phyloP scores from a whole-genome alignment of 1,284 basidiomycete genomes.

The Fomitopsis palustris region DNA sequence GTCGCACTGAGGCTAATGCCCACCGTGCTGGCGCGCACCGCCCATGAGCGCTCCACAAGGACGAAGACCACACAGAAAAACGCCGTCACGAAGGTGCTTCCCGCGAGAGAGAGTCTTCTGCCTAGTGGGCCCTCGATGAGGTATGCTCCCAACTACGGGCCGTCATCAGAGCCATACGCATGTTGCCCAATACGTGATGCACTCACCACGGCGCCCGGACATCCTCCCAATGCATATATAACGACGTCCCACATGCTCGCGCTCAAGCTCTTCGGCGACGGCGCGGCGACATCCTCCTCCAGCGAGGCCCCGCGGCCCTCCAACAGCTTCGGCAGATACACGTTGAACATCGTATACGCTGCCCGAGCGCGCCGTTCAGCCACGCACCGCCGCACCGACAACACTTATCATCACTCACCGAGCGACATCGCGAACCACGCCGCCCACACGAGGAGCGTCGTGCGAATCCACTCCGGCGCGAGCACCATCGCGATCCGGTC shows the following conservation, averaged over 20 bases:
- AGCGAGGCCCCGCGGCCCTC: conserved; percentile 48
- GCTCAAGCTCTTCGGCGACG: conserved; percentile 47
- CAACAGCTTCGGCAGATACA: conserved; percentile 88
- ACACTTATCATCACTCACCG: conserved; percentile 44
- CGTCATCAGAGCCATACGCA: background rate
- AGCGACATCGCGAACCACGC: conserved; percentile 82
- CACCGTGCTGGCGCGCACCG: conserved; percentile 75
- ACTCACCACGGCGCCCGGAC: conserved; percentile 81
- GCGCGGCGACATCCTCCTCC: conserved; percentile 18
- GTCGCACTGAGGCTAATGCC: conserved; percentile 82
- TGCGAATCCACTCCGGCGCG: conserved; percentile 77
- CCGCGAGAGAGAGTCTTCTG: conserved; percentile 73
- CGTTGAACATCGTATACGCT: conserved; percentile 97
- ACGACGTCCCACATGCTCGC: conserved; percentile 80
- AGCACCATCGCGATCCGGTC: conserved; percentile 77
- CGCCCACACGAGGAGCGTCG: conserved; percentile 82
- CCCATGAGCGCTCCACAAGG: conserved; percentile 54
- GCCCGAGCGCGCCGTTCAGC: conserved; percentile 8
- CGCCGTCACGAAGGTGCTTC: conserved; percentile 80
- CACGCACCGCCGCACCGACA: background rate
- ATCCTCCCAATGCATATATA: conserved; percentile 81
- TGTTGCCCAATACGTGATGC: background rate
- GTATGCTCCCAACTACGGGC: conserved; percentile 77
- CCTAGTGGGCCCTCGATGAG: conserved; percentile 82
- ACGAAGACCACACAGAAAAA: conserved; percentile 77